Conservation (phyloP, 805 yeast species). For the Peterozyma toletana region DNA sequence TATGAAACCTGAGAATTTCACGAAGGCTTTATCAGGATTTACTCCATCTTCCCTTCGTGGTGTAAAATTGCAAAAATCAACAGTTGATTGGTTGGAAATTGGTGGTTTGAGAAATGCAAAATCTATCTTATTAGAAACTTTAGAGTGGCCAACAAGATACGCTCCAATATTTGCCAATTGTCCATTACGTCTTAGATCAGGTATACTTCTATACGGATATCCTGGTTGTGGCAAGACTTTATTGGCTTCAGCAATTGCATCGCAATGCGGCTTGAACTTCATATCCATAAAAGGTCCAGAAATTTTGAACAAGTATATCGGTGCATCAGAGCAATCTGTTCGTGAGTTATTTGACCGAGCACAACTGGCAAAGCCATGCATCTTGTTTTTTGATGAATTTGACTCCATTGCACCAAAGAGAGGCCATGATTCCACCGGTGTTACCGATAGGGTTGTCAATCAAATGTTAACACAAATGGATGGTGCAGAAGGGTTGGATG, state of each 20-base stretch:
- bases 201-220: constrained; percentile 85
- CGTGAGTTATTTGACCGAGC: constrained; percentile 92
- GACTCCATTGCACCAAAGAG: constrained; percentile 97
- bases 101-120: constrained; percentile 85
- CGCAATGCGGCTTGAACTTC: constrained; percentile 89
- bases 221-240: constrained; percentile 98
- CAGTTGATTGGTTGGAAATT: constrained; percentile 76
- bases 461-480: constrained; percentile 98
- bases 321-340: constrained; percentile 94
- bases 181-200: constrained; percentile 83
- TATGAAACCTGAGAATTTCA: constrained; percentile 26
- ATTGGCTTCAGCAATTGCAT: constrained; percentile 87
- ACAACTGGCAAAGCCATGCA: constrained; percentile 90
- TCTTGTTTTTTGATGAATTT: constrained; percentile 89
- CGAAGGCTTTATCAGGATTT: constrained; percentile 55
- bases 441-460: constrained; percentile 94
- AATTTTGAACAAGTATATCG: constrained; percentile 88
- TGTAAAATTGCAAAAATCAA: constrained; percentile 74
- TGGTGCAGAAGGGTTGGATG: constrained; percentile 97
- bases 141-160: constrained; percentile 96
- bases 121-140: constrained; percentile 68
- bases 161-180: constrained; percentile 91
- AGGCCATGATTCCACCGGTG: constrained; percentile 97
- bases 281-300: constrained; percentile 95
- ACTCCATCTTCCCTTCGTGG: constrained; percentile 82